phyloP scores from a whole-genome alignment of 139 green algal genomes.

The Coelastrella sp. region DNA sequence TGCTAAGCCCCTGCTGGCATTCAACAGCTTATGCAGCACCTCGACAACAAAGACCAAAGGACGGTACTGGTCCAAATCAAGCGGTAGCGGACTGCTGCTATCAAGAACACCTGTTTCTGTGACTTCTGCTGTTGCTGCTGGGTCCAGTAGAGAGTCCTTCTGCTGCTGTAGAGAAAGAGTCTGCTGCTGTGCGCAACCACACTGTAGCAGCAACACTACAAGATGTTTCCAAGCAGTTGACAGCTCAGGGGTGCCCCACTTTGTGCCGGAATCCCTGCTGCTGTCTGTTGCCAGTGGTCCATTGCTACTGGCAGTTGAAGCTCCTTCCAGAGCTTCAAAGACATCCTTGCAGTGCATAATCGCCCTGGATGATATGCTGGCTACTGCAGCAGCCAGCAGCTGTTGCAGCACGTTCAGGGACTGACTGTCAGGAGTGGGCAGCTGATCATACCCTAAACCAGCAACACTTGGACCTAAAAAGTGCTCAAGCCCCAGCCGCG shows the following conservation, averaged over 20 bases:
- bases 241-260: background rate
- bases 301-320: background rate
- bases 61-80: constrained; percentile 28
- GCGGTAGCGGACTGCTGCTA: background rate
- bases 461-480: background rate
- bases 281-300: background rate
- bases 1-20: background rate
- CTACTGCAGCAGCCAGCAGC: constrained; percentile 26
- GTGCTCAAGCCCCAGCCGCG: background rate
- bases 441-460: background rate
- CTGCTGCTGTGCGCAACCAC: constrained; percentile 8
- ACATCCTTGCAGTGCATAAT: constrained; percentile 37
- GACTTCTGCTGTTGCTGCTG: background rate
- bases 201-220: constrained; percentile 33
- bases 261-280: background rate
- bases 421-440: background rate
- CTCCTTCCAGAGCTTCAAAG: constrained; percentile 17
- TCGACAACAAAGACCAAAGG: constrained; percentile 32
- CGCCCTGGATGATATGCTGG: background rate
- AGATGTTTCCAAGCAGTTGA: constrained; percentile 12
- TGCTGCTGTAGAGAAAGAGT: background rate
- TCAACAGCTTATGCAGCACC: background rate
- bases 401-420: constrained; percentile 2
- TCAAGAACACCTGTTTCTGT: background rate
- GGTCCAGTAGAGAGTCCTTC: background rate